Base-by-base conservation (phyloP, 768 basidiomycete species). In the Peribolospora kevripleyi region DNA sequence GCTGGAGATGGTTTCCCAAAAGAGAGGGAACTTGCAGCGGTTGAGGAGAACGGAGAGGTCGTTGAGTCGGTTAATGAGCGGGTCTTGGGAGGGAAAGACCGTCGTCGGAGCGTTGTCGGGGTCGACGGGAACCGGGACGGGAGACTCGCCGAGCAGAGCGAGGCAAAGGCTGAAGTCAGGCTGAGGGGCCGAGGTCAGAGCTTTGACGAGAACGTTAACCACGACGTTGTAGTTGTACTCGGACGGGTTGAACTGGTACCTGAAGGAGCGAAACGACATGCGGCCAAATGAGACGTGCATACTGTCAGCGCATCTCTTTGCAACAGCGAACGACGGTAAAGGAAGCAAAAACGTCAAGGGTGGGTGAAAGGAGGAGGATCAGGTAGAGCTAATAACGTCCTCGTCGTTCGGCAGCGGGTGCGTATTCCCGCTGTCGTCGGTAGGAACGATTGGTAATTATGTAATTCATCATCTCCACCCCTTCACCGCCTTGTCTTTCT, bases 211-310 rank as follows among this genome's bases (percentile, higher is more conserved):
- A 67, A 95, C 84, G 71, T 93, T 85, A 67, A 91, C 74, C 61
- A 88, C 82, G 14, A 90, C 83, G 65, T 93, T 86, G 3, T 84
- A 77, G 69, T 91, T 91, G 69, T 83, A 83, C 38, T 90, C 76
- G 65, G 84, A 80, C 42, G 84, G 77, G 70, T 95, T 95, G 71
- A 93, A 95, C 65, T 95, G 90, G 70, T 95, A 93, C 50, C 86
- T 90, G 61, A 11, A 57, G 53, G 41, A 42, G 47, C 25, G 55
- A 46, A 14, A 51, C 54, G 56, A 57, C 13, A 51, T 13, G 25
- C 25, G 37, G 11, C 9, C n/a, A 51, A 11, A 7, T 39, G 25
- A 51, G 50, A 6, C 25, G 13, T 8, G 7, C 37, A 42, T 39
- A 51, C 25, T 6, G 9, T 6, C 10, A 51, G 42, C 36, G 25